These are phyloP conservation scores for Simplicillium aogashimaense DNA, from an alignment of 2,329 filamentous ascomycete genomes.

Conservation along the genomic window DNA sequence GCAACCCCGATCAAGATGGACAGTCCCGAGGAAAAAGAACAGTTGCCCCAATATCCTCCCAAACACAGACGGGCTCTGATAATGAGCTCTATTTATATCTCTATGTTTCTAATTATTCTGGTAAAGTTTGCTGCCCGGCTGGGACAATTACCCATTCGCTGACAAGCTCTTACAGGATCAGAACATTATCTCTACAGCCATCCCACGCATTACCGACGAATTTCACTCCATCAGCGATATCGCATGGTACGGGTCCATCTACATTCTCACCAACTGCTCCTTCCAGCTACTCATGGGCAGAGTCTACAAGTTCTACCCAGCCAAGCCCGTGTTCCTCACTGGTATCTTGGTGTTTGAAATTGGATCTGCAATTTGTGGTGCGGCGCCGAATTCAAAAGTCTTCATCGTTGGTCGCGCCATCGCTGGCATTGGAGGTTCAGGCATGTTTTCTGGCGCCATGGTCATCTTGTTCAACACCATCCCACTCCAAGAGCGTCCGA, in stretches of 20 bases:
- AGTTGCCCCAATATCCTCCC: not conserved
- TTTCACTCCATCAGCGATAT: conserved; percentile 29
- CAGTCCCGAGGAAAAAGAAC: too few species aligned
- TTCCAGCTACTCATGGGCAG: conserved; percentile 39
- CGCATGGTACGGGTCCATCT: conserved; percentile 33
- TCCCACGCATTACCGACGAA: conserved; percentile 22
- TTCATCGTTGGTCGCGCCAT: conserved; percentile 11
- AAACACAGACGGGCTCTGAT: conserved; percentile 6
- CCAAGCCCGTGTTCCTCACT: conserved; percentile 24
- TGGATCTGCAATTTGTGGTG: conserved; percentile 22
- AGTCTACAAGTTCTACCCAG: conserved; percentile 39
- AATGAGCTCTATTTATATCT: conserved; percentile 12
- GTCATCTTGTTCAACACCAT: conserved; percentile 16
- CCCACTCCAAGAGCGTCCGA: conserved; percentile 15
- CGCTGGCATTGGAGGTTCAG: conserved; percentile 19
- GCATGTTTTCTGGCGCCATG: conserved; percentile 24
- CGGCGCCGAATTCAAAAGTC: conserved; percentile 6
- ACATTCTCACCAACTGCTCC: conserved; percentile 36
- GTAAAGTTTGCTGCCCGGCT: conserved; percentile 4
- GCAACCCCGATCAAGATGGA: too few species aligned
- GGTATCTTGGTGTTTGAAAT: conserved; percentile 24
- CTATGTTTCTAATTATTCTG: conserved; percentile 14
- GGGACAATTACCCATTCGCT: conserved; percentile 23
- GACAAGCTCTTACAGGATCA: conserved; percentile 14
- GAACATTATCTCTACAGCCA: conserved; percentile 27